Percentiles rank a stretch among this genome's conserved stretches.
phyloP scores from a whole-genome alignment of 164 flowering plant species.

The Chloranthus sessilifolius region DNA sequence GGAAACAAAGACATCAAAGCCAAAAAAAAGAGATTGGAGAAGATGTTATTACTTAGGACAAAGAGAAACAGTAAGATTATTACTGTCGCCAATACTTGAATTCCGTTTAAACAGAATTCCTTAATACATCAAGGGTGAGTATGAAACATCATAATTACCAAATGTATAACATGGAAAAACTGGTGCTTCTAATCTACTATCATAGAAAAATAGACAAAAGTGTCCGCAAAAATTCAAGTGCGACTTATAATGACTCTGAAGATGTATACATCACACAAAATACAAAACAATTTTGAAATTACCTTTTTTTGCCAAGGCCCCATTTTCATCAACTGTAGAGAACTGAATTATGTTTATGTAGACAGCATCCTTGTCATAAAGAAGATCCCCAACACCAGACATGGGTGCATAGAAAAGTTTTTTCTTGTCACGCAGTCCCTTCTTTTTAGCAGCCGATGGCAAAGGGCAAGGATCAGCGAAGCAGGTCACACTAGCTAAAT shows the following conservation, averaged over 20 bases:
- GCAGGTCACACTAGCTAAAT: slow-evolving; percentile 55
- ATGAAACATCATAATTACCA: no score
- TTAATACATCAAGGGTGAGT: background rate
- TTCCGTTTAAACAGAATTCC: no score
- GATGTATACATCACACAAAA: background rate
- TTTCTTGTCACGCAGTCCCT: slow-evolving; percentile 91
- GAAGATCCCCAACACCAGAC: slow-evolving; percentile 95
- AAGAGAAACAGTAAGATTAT: no score
- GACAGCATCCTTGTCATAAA: slow-evolving; percentile 97
- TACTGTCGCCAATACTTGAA: no score
- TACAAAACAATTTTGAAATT: slow-evolving; percentile 1
- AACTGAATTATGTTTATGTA: slow-evolving; percentile 89
- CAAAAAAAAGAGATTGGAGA: no score
- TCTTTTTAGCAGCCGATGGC: slow-evolving; percentile 94
- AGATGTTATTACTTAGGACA: no score
- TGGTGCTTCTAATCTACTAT: no score
- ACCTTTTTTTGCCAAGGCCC: slow-evolving; percentile 41
- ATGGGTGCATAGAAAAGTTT: slow-evolving; percentile 95
- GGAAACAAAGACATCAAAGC: no score
- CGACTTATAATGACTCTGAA: background rate
- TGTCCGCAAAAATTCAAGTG: background rate
- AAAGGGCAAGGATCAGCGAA: slow-evolving; percentile 95
- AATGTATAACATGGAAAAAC: no score
- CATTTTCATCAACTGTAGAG: slow-evolving; percentile 54
- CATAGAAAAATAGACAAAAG: no score